Evolutionary conservation across 768 basidiomycete species (phyloP), one percentile per base, ranked within the genome.

Genomic region (Boletus sp.): DNA sequence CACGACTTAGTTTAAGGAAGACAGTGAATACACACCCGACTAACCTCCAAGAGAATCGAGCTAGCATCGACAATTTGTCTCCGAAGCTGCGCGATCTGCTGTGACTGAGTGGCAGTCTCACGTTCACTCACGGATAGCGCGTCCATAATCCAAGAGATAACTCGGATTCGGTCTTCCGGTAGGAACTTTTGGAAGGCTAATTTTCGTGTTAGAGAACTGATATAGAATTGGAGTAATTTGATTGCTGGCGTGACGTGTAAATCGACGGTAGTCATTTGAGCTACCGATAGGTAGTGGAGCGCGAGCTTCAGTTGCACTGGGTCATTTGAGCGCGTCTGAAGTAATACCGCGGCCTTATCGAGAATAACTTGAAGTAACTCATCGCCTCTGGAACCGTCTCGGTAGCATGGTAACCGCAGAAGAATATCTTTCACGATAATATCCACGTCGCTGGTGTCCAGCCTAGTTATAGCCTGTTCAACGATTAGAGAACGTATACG

Each of bases 151-250:
- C 73, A 72, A 47, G 70, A 70, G 51, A 85, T 73, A 15, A 85
- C 67, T 47, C 69, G 73, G 19, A 73, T 60, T 59, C 77, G 79
- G 40, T 79, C 76, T 33, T 75, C 71, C 33, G 69, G 68, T 4
- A 68, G 57, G 5, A 84, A 74, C 51, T 75, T 77, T 49, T 75
- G 75, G 25, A 85, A 66, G 23, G 74, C 75, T 51, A 77, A 67
- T 61, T 79, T 84, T 37, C 77, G 71, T 23, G 71, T 67, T 38
- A 79, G 61, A 58, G 60, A 62, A 40, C 70, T 65, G 62, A 76
- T 74, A 56, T 83, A 87, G 59, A 83, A 83, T 29, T 74, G 79
- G 34, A 86, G 65, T 15, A 87, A 69, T 47, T 74, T 73, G 29
- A 73, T 61, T 15, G 83, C 71, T 7, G 77, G 71, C 2, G 76